Base-by-base conservation (phyloP, 108 stramenopile genomes). In the Hondaea fermentalgiana region DNA sequence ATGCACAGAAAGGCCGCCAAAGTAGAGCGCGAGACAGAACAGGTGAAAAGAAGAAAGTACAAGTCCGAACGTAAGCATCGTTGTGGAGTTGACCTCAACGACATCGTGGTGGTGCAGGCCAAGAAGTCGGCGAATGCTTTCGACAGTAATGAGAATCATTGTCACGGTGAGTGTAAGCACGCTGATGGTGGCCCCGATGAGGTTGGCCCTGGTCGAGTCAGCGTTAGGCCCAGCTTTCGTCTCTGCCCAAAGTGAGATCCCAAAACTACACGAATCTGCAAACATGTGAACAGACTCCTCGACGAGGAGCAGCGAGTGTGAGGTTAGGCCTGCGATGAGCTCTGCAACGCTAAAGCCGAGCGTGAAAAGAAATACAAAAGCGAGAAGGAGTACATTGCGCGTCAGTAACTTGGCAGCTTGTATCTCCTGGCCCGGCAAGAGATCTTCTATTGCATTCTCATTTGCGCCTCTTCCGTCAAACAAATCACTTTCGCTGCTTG, bases 281-380 rank as follows among this genome's bases (percentile, higher is more conserved):
- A 83, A 83, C 76, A 83, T 83, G 51, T 83, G 76, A 1, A 83
- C 76, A 6, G 49, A 53, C 23, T 83, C 76, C 76, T 83, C 76
- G 51, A 83, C 2, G 25, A 83, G 51, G 19, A 83, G 51, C 51
- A 83, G 51, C 45, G 76, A 83, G 19, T 83, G 6, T 3, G 76
- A 47, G 17, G 49, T 4, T 0, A 35, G 10, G 76, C 76, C 76
- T 17, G 76, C 76, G 19, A 47, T 16, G 25, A 83, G 76, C 23
- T 83, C 76, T 53, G 76, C 45, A 23, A 83, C 49, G 51, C 76
- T 83, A 45, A 83, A 83, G 49, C 14, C 12, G 25, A 83, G 76
- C 76, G 76, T 83, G 5, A 83, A 83, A 12, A 83, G 19, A 35
- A 83, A 83, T 6, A 83, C 76, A 53, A 47, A 83, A 16, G 49